Conservation (phyloP, 495 filamentous ascomycete genomes). For the Penicillium paradoxum region DNA sequence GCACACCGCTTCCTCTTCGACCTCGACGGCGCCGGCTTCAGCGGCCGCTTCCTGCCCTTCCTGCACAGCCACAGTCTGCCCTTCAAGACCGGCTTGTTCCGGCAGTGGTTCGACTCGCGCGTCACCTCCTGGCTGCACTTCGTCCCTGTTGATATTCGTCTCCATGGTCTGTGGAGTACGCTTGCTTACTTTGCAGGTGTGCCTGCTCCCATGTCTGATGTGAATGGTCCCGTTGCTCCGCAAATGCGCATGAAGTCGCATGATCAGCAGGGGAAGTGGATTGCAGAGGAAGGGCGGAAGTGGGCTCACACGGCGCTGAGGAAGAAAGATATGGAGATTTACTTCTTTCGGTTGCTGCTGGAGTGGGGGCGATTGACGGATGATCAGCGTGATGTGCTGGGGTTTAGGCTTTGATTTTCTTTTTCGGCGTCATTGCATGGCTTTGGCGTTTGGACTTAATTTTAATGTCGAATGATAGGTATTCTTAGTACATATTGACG, state of each 20-base stretch:
- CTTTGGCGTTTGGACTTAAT: not conserved
- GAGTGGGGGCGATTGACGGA: constrained; percentile 68
- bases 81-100: constrained; percentile 60
- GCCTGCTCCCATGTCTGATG: not conserved
- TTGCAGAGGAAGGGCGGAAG: constrained; percentile 60
- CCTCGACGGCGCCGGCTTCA: constrained; percentile 63
- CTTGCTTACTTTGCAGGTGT: constrained; percentile 58
- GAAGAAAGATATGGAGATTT: constrained; percentile 79
- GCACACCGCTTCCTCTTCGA: constrained; percentile 64
- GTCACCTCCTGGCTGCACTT: constrained; percentile 73
- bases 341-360: constrained; percentile 70
- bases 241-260: constrained; percentile 28
- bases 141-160: constrained; percentile 66
- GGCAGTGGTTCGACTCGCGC: constrained; percentile 70
- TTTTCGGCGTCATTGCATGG: not conserved
- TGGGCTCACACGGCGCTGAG: constrained; percentile 64
- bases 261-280: constrained; percentile 51
- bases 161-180: constrained; percentile 60
- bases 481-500: not conserved
- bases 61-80: constrained; percentile 58
- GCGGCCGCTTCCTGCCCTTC: constrained; percentile 58
- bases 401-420: constrained; percentile 34
- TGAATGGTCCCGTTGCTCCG: not conserved
- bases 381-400: constrained; percentile 55
- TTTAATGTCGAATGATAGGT: constrained; percentile 2